phyloP scores from a whole-genome alignment of 352 stramenopile species.

The Pythium aphanidermatum region DNA sequence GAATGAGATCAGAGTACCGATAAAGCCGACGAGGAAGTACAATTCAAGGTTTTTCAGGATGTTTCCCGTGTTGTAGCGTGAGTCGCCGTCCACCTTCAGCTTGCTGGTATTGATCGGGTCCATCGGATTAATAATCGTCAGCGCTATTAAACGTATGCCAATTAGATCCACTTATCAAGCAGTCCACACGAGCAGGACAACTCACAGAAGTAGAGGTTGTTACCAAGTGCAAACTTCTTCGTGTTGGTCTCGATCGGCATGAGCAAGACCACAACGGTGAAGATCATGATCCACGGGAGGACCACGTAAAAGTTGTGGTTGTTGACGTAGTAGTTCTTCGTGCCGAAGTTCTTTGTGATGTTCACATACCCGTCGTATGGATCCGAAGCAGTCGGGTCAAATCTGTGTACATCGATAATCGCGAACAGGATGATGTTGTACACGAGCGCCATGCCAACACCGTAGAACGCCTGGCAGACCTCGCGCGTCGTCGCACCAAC shows the following conservation, averaged over 20 bases:
- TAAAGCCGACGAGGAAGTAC: constrained; percentile 73
- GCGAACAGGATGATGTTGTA: constrained; percentile 75
- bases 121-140: constrained; percentile 70
- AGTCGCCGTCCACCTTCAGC: constrained; percentile 42
- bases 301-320: constrained; percentile 65
- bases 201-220: constrained; percentile 82
- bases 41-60: constrained; percentile 68
- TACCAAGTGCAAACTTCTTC: constrained; percentile 80
- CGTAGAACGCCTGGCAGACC: constrained; percentile 71
- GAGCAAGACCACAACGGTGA: constrained; percentile 56
- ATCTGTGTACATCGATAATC: constrained; percentile 34
- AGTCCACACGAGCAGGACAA: not conserved
- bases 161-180: not conserved
- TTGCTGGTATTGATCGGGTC: constrained; percentile 38
- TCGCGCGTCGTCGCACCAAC: constrained; percentile 58
- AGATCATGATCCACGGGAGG: constrained; percentile 70
- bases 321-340: constrained; percentile 64
- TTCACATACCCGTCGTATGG: constrained; percentile 39
- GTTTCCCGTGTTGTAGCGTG: constrained; percentile 49
- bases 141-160: constrained; percentile 22
- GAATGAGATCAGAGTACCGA: constrained; percentile 61
- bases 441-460: constrained; percentile 68
- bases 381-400: constrained; percentile 18
- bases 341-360: constrained; percentile 59
- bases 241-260: constrained; percentile 72